These are phyloP conservation scores for Dioscorea dumetorum DNA, from an alignment of 106 monocot genomes.

Conservation along the genomic window DNA sequence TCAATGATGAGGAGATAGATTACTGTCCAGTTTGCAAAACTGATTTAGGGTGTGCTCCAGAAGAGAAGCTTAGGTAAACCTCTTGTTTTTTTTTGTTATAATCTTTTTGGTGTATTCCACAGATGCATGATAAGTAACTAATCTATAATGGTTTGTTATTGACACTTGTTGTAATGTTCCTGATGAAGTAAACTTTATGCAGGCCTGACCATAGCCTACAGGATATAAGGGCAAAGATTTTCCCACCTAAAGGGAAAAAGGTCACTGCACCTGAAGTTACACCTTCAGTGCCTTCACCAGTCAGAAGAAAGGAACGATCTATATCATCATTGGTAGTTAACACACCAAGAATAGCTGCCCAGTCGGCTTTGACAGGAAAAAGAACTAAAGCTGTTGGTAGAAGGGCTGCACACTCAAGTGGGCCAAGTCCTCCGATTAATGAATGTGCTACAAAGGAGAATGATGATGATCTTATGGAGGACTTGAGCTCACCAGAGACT, in stretches of 20 bases:
- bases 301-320: constrained; percentile 91
- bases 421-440: constrained; percentile 29
- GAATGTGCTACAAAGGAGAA: constrained; percentile 45
- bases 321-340: constrained; percentile 87
- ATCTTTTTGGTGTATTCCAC: no score
- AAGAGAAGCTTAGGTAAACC: constrained; percentile 76
- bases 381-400: constrained; percentile 65
- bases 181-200: constrained; percentile 9
- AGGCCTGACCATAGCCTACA: constrained; percentile 91
- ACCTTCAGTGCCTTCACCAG: constrained; percentile 58
- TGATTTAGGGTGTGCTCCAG: constrained; percentile 58
- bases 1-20: constrained; percentile 66
- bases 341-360: constrained; percentile 56
- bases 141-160: no score
- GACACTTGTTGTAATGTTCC: no score
- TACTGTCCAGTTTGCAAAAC: constrained; percentile 79
- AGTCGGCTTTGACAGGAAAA: constrained; percentile 56
- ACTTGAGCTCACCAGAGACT: constrained; percentile 46
- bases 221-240: constrained; percentile 80
- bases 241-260: constrained; percentile 76
- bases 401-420: constrained; percentile 36
- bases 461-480: constrained; percentile 20
- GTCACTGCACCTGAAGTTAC: constrained; percentile 40
- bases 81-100: neutral
- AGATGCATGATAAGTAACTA: no score